Evolutionary conservation across 257 asterid genomes (phyloP), one percentile per base, ranked within the genome.

Genomic region (Salvia rosmarinus): DNA sequence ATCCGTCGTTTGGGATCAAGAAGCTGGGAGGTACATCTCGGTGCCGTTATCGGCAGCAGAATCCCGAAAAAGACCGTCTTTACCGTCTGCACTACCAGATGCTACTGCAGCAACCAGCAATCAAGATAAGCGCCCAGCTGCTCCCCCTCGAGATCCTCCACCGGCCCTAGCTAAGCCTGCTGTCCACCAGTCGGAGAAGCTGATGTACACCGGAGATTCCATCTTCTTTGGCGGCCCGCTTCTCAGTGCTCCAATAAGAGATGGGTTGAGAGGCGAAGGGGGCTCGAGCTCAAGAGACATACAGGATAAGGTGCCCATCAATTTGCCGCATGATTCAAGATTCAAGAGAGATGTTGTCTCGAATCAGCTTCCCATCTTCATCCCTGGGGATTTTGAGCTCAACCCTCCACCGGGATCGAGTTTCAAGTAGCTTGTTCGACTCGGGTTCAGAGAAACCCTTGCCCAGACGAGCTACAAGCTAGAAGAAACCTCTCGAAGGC

Each of bases 1-100:
- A n/a, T 95, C 98, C 16, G 98, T 95, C 13, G 95, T 88, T 67
- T 95, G 98, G 97, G 98, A 95, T 82, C 98, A 88, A 81, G 96
- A 91, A 86, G 98, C 98, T 17, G 99, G 99, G 37, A 79, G 99
- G 76, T 95, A 95, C 34, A 85, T 95, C 12, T 91, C 99, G 1
- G 85, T 91, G 12, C 95, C 96, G 0, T 78, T 82, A 23, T 79
- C 96, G 23, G 89, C 94, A 67, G 60, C 89, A 23, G 97, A 88
- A 10, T 83, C 85, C 9, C 92, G 89, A 28, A 86, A 75, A 47
- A 81, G 73, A 62, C 82, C 85, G n/a, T 56, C 78, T 57, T 13
- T 75, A 64, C 86, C 76, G 37, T 68, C 78, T 43, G 68, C 74
- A 44, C 68, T 70, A 17, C 65, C 84, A 49, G 80, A 68, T 46